These are phyloP conservation scores for Pistacia atlantica DNA, from an alignment of 345 rosid species.

Conservation along the genomic window DNA sequence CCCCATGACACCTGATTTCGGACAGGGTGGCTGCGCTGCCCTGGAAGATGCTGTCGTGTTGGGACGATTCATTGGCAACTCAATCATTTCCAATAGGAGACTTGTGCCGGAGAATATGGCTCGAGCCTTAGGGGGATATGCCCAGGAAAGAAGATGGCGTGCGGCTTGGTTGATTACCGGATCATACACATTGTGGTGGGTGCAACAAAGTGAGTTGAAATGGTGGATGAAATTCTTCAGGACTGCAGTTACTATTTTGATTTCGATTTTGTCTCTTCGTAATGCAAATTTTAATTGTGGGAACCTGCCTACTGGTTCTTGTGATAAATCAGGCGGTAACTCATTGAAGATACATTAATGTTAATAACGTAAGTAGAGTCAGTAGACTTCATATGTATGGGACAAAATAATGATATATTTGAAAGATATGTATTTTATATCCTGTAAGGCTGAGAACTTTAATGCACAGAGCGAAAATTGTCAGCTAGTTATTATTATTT, in stretches of 20 bases:
- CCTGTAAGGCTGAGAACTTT: too few relatives aligned
- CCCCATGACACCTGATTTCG: slow-evolving; percentile 54
- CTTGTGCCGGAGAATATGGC: slow-evolving; percentile 9
- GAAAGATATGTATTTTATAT: too few relatives aligned
- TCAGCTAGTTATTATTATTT: too few relatives aligned
- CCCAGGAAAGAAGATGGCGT: slow-evolving; percentile 41
- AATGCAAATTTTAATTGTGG: slow-evolving; percentile 35
- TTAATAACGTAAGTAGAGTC: too few relatives aligned
- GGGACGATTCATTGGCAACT: slow-evolving; percentile 30
- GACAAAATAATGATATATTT: too few relatives aligned
- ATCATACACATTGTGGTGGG: slow-evolving; percentile 40
- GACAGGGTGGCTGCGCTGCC: slow-evolving; percentile 47
- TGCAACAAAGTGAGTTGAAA: slow-evolving; percentile 28
- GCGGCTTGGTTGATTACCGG: slow-evolving; percentile 21
- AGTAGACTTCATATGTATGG: too few relatives aligned
- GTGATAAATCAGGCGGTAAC: background rate
- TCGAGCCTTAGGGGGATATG: slow-evolving; percentile 25
- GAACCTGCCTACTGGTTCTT: slow-evolving; percentile 24
- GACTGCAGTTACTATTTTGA: slow-evolving; percentile 17
- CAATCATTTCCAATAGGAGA: background rate
- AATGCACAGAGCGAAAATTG: too few relatives aligned
- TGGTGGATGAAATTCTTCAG: slow-evolving; percentile 41
- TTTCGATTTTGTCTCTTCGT: background rate
- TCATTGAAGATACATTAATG: too few relatives aligned
- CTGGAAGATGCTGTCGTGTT: slow-evolving; percentile 44